These are phyloP conservation scores for Sporodiniella umbellata DNA, from an alignment of 371 early-diverging fungal genomes.

Conservation along the genomic window DNA sequence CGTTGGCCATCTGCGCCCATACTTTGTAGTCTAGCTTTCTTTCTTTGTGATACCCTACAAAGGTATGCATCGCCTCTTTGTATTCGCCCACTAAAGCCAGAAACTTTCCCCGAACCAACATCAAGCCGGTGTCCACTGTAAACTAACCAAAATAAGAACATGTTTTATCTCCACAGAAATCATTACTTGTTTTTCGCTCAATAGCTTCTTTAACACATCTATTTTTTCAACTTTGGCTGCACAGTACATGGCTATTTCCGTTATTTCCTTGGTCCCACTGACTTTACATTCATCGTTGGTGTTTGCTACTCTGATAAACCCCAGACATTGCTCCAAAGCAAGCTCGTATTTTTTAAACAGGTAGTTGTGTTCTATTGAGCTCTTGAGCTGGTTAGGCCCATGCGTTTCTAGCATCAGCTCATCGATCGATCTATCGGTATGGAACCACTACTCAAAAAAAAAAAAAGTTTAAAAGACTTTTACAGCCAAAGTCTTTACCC, in stretches of 20 bases:
- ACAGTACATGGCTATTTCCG: conserved; percentile 40
- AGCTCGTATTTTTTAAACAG: conserved; percentile 34
- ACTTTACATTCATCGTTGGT: conserved; percentile 30
- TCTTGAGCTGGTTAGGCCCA: conserved; percentile 42
- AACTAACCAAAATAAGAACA: conserved; percentile 13
- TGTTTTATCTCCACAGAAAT: background rate
- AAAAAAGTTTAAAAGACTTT: background rate
- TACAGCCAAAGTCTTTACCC: no score
- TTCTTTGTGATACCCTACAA: conserved; percentile 29
- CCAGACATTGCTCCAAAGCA: conserved; percentile 29
- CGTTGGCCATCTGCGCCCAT: conserved; percentile 26
- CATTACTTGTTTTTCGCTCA: conserved; percentile 33
- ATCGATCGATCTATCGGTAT: conserved; percentile 20
- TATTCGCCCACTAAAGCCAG: conserved; percentile 31
- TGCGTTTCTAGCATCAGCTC: conserved; percentile 34
- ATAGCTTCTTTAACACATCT: conserved; percentile 25
- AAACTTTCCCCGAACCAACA: conserved; percentile 28
- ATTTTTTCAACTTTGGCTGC: conserved; percentile 25
- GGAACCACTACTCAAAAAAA: conserved; percentile 37
- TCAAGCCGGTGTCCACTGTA: conserved; percentile 29
- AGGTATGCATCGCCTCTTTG: conserved; percentile 26
- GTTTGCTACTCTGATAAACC: conserved; percentile 28
- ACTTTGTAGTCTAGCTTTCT: conserved; percentile 37
- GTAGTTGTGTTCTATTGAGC: conserved; percentile 41
- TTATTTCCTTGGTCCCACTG: conserved; percentile 32